Base-by-base conservation (phyloP, 2,329 filamentous ascomycete species). In the Epichloe brachyelytri region DNA sequence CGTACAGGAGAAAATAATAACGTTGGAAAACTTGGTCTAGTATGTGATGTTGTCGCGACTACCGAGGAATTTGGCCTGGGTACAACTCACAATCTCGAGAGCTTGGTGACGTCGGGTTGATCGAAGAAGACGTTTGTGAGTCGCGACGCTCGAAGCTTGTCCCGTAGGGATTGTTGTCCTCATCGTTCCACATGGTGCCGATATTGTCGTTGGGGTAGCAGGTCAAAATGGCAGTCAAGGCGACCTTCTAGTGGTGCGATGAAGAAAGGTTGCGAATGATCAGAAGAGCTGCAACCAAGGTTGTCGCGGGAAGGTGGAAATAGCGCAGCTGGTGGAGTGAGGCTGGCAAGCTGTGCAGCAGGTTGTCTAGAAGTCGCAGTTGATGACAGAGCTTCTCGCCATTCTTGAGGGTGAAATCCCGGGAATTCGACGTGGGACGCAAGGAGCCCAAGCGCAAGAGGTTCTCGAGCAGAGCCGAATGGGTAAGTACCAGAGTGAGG, bases 161-260 rank as follows among this genome's bases (percentile, higher is more conserved):
- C 57, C 89, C 90, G 64, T 97, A 96, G 5, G 91, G 91, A 67
- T 97, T 97, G 71, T 97, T 97, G 65, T 97, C 65, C 72, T 97
- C 91, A 75, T 97, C 90, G 77, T 96, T 94, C 91, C 91, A 97
- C 91, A 97, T 97, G 50, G 43, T 60, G 61, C 48, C 52, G 44
- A 47, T 22, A 19, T 7, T 8, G 2, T 34, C 43, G 39, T 20
- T 30, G 33, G 50, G 3, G 39, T 51, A 26, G 36, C 15, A n/a
- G 20, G 19, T 41, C 40, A 15, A 43, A 43, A 22, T n/a, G n/a
- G 45, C 49, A 37, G 20, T 20, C n/a, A 36, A 46, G 36, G 36
- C 15, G 38, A 19, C 7, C 19, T 11, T 26, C 4, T 26, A 26
- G 47, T 33, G 43, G 37, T 19, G 51, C 44, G 46, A 41, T 45